Evolutionary conservation across 2,329 filamentous ascomycete genomes (phyloP).

Genomic region (Metarhizium brunneum): DNA sequence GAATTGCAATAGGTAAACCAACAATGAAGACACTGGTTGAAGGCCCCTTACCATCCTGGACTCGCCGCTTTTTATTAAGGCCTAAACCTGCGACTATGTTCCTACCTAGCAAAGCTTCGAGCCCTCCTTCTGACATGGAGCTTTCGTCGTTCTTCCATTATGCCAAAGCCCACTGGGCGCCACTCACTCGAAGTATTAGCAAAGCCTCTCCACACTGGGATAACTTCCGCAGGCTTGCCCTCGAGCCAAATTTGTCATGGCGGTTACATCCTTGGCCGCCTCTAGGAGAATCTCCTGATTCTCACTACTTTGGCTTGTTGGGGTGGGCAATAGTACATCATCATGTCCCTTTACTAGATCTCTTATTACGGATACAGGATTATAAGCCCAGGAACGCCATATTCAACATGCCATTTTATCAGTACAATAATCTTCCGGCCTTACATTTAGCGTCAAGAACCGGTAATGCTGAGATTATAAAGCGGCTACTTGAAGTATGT

Average conservation of each 20-base stretch:
- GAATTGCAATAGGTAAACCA: neutral
- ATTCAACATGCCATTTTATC: no score
- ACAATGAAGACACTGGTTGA: neutral
- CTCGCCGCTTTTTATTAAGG: neutral
- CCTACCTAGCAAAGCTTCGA: no score
- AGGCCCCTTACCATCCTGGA: neutral
- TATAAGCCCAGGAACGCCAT: no score
- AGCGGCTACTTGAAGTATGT: no score
- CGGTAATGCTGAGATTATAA: no score
- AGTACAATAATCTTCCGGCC: no score
- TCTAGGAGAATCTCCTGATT: neutral
- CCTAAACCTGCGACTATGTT: neutral
- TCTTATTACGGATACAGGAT: no score
- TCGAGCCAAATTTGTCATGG: conserved; percentile 1
- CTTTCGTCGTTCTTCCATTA: neutral
- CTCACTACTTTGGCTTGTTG: neutral
- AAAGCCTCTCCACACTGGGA: no score
- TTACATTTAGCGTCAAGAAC: no score
- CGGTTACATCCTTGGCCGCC: neutral
- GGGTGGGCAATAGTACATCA: neutral
- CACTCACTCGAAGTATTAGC: no score
- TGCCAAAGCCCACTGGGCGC: neutral
- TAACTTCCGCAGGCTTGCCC: neutral
- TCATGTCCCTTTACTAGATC: neutral
- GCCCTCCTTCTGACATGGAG: neutral